Evolutionary conservation across 768 basidiomycete genomes (phyloP).

Genomic region (Boletus speciosus): DNA sequence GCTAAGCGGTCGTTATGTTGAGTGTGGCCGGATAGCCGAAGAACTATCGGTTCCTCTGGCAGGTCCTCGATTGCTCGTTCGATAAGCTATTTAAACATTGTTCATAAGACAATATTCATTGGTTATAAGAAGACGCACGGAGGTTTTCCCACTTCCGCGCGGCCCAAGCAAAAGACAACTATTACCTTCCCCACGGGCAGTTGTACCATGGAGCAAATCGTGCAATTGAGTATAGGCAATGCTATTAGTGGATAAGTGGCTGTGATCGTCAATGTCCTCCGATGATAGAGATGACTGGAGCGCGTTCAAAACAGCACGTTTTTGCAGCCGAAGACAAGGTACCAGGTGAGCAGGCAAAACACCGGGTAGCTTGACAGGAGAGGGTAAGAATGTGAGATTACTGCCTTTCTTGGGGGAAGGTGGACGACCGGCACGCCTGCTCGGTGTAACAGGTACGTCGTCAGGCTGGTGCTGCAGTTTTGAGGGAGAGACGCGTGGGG

Average conservation of each 20-base stretch:
- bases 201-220: constrained; percentile 68
- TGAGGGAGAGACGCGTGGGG: constrained; percentile 17
- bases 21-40: constrained; percentile 81
- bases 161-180: constrained; percentile 88
- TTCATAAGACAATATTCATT: constrained; percentile 2
- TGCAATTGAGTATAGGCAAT: constrained; percentile 55
- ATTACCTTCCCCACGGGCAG: constrained; percentile 84
- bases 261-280: constrained; percentile 32
- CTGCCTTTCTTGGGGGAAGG: constrained; percentile 15
- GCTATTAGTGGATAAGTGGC: constrained; percentile 43
- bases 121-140: constrained; percentile 37
- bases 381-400: background rate
- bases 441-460: constrained; percentile 19
- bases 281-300: constrained; percentile 34
- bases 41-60: constrained; percentile 55
- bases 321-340: constrained; percentile 52
- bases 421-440: constrained; percentile 5
- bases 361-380: constrained; percentile 22
- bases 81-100: constrained; percentile 45
- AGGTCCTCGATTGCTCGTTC: constrained; percentile 52
- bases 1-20: constrained; percentile 86
- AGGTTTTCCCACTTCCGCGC: constrained; percentile 82
- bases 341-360: constrained; percentile 41
- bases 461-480: constrained; percentile 1
- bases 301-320: constrained; percentile 48